Base-by-base conservation (phyloP, 371 early-diverging fungal genomes). In the Syncephalastrum sp. region DNA sequence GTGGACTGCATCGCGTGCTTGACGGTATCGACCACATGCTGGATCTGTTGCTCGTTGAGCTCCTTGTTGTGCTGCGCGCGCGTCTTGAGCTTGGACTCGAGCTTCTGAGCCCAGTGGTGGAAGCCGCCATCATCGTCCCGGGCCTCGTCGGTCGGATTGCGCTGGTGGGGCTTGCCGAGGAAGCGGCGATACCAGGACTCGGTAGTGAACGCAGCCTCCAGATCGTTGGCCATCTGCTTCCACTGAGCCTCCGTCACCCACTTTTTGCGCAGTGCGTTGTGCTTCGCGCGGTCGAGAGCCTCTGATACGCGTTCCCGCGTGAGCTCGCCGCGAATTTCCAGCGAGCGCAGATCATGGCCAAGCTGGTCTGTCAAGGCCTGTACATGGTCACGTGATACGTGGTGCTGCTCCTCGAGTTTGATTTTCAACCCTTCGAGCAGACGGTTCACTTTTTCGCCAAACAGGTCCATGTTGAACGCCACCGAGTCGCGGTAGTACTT, bases 401-500 rank as follows among this genome's bases (percentile, higher is more conserved):
- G 60, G 45, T 69, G 65, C 14, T 68, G 61, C 45, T 59, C 58
- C 42, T 67, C 58, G 6, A 77, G 67, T 33, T 71, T 71, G 44
- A 59, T 61, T 47, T 68, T 65, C 41, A 71, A 25, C 13, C 61
- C 65, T 15, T 73, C 62, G 10, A 68, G 42, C 15, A 77, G 53
- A 13, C 61, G 62, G 41, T 71, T 63, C 19, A 77, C 54, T 23
- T 61, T 62, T 44, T 57, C 56, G 7, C 69, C 58, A 60, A 74
- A 77, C 3, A 59, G 25, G n/a, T 69, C 56, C 5, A 65, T 55
- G 45, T 67, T 74, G 29, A 50, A 54, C 14, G 52, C 54, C 7
- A 72, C 77, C 10, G 70, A 56, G 25, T 74, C 64, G 16, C 64
- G 72, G 27, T 77, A 77, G 42, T 64, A 54, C 46, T 65, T 61